These are phyloP conservation scores for Chaetomium tenue DNA, from an alignment of 495 filamentous ascomycete species.

Conservation along the genomic window DNA sequence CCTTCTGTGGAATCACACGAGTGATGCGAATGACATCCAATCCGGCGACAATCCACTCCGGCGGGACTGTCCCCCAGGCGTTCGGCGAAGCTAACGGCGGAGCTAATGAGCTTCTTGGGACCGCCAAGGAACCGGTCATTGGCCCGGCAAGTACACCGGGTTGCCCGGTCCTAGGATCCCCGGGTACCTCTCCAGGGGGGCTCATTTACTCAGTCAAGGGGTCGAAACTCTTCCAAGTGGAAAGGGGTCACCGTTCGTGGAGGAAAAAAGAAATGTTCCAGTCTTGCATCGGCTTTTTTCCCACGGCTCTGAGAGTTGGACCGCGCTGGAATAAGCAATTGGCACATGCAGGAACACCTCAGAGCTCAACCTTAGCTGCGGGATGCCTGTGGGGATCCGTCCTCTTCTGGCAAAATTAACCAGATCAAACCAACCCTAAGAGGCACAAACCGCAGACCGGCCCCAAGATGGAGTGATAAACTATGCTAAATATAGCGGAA, in stretches of 20 bases:
- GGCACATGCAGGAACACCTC: not conserved
- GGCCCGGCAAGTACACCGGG: not conserved
- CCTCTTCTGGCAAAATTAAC: slow-evolving; percentile 1
- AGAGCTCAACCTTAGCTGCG: not conserved
- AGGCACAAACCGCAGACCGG: not conserved
- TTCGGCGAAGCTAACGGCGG: slow-evolving; percentile 4
- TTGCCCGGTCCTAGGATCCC: slow-evolving; percentile 1
- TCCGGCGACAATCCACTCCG: slow-evolving; percentile 4
- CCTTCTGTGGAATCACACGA: not conserved
- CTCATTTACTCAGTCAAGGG: not conserved
- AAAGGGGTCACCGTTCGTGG: not conserved
- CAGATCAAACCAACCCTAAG: not conserved
- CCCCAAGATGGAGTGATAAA: not conserved
- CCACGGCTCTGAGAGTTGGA: not conserved
- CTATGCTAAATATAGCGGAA: not conserved
- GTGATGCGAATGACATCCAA: slow-evolving; percentile 1
- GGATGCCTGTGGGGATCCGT: not conserved
- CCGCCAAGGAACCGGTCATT: slow-evolving; percentile 13
- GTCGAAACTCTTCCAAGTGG: not conserved
- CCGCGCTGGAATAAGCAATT: not conserved
- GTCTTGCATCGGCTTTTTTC: not conserved
- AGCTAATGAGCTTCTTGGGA: slow-evolving; percentile 10
- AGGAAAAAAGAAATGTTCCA: not conserved
- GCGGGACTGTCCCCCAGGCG: slow-evolving; percentile 2
- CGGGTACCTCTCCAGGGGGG: slow-evolving; percentile 3